phyloP scores from a whole-genome alignment of 1,284 basidiomycete species.

The Ceratobasidium papillatum region DNA sequence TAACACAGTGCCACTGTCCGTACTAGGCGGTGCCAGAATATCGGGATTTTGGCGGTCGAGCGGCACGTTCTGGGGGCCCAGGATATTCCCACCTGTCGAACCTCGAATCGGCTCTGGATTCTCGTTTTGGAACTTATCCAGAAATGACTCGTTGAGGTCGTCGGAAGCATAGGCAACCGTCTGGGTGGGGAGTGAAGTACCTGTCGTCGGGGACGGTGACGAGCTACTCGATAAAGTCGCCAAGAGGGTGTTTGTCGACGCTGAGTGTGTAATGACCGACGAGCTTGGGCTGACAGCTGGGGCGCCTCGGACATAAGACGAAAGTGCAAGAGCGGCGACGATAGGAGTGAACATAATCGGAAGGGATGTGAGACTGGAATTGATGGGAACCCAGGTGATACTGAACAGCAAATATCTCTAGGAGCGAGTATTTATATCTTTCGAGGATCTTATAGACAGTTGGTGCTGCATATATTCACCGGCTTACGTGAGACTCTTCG shows the following conservation, averaged over 20 bases:
- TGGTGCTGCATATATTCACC: too few species aligned
- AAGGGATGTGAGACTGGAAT: too few species aligned
- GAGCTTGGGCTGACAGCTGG: neutral
- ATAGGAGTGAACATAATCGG: neutral
- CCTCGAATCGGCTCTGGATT: conserved; percentile 7
- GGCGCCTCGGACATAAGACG: neutral
- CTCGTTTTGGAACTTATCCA: conserved; percentile 27
- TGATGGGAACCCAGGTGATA: too few species aligned
- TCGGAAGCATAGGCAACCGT: conserved; percentile 41
- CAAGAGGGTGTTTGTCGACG: neutral
- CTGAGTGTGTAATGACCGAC: too few species aligned
- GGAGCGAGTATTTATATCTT: too few species aligned
- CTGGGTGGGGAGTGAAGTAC: neutral
- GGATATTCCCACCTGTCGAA: neutral
- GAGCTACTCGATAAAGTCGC: neutral
- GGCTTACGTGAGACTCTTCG: too few species aligned
- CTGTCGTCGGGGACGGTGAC: neutral
- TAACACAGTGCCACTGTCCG: conserved; percentile 67
- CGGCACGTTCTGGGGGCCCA: conserved; percentile 63
- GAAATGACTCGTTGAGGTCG: conserved; percentile 38
- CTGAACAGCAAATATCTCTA: too few species aligned
- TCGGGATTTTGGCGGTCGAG: conserved; percentile 68
- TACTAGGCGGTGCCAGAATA: conserved; percentile 68
- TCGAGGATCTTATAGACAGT: too few species aligned
- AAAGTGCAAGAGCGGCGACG: conserved; percentile 5